Evolutionary conservation across 208 protist species (phyloP).

Genomic region (Balamuthia mandrillaris): DNA sequence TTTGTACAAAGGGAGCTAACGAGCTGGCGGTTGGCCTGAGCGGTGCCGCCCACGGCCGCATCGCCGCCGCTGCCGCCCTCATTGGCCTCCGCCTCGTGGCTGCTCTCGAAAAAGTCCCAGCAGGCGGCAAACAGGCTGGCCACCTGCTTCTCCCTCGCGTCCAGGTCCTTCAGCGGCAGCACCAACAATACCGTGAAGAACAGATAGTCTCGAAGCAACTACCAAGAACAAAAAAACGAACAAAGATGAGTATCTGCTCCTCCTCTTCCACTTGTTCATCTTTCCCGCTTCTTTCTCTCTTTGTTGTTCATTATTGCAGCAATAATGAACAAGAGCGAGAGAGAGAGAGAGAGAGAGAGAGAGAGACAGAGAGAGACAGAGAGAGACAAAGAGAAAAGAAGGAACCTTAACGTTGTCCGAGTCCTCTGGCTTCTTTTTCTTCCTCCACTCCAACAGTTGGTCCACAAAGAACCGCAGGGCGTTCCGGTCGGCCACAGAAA

Average conservation of each 20-base stretch:
- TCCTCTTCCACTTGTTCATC: background rate
- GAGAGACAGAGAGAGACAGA: background rate
- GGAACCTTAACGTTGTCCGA: background rate
- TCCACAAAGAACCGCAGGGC: too few relatives aligned
- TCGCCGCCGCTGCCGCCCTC: background rate
- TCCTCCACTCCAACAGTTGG: background rate
- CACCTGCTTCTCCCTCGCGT: background rate
- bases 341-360: too few relatives aligned
- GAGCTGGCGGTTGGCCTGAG: background rate
- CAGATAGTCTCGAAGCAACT: constrained; percentile 15
- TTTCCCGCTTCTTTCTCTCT: too few relatives aligned
- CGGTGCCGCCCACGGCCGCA: background rate
- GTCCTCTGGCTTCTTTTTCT: background rate
- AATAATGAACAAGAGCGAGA: too few relatives aligned
- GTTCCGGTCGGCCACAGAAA: too few relatives aligned
- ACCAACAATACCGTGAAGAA: background rate
- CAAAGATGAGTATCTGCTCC: background rate
- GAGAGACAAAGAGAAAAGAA: background rate
- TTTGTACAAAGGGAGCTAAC: background rate
- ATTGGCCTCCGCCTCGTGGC: constrained; percentile 13
- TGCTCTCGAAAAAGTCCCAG: constrained; percentile 15
- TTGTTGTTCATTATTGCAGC: too few relatives aligned
- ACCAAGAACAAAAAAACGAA: background rate
- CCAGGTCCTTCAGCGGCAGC: constrained; percentile 3
- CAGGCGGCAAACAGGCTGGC: background rate